Base-by-base conservation (phyloP, 2,329 filamentous ascomycete species). In the Fusarium ramigenum region DNA sequence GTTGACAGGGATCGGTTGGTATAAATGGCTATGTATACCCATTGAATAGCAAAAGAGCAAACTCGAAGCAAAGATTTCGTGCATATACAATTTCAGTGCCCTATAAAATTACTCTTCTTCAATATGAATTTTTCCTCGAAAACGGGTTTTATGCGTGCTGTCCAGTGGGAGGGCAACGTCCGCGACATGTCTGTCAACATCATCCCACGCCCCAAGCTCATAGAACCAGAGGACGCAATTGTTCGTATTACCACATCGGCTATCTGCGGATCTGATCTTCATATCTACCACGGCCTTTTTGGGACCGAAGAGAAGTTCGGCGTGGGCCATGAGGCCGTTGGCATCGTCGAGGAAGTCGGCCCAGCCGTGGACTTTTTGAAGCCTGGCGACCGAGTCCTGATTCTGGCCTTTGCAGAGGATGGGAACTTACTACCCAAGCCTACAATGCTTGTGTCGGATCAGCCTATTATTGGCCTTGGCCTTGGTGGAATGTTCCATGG, bases 161-260 rank as follows among this genome's bases (percentile, higher is more conserved):
- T 69, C 3, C 58, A 69, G 10, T 69, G 66, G 64, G 66, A 69
- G 19, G 66, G 66, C 1, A 18, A 69, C 3, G 19, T 69, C n/a
- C 49, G 66, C 14, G 34, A 69, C 18, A 69, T 69, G 66, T 34
- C 58, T 4, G 57, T 69, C 10, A 69, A 69, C 30, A 69, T 69
- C 19, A 34, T 70, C 8, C 66, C 50, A 1, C 28, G 47, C 1
- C 68, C 68, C 15, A 60, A 49, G 36, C 16, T 71, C 11, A 32
- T 61, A 0, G 49, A 60, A 4, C 66, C 66, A 25, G 66, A 66
- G n/a, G 68, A 71, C 21, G 61, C 68, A 9, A 5, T 71, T 1
- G 66, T 71, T 0, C 49, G 66, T 5, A 60, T 71, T 9, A 71
- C 68, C 2, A 70, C 66, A 0, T 71, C 66, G 0, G 61, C 49